A percentile compares a stretch with the other conserved stretches of the same genome.
These are phyloP conservation scores for Vigna radiata DNA, from an alignment of 306 rosid species.

Conservation along the genomic window DNA sequence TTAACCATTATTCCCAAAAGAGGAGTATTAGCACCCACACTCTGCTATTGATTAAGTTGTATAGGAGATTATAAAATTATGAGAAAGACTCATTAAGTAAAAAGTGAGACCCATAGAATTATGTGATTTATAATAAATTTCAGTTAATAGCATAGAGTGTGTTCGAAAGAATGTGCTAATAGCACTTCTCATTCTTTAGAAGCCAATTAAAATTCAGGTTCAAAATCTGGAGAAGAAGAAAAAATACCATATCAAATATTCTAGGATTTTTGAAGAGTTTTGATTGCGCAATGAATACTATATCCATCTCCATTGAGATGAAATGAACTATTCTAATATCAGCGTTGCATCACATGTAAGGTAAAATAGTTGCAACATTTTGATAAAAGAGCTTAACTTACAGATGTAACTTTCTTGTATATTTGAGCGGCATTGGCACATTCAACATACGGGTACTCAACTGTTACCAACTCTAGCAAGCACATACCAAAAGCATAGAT, in stretches of 20 bases:
- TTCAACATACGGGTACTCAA: conserved; percentile 92
- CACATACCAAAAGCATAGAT: conserved; percentile 99
- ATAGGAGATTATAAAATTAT: not conserved
- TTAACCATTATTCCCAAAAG: not conserved
- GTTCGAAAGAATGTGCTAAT: not conserved
- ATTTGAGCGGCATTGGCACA: conserved; percentile 99
- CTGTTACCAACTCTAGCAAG: conserved; percentile 88
- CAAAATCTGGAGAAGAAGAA: conserved; percentile 25
- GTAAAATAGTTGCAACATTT: conserved; percentile 35
- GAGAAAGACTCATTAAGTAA: not conserved
- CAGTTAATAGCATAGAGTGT: not conserved
- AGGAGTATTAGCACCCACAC: not conserved
- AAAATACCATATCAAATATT: conserved; percentile 5
- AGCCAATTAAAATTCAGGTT: conserved; percentile 20
- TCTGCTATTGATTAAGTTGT: not conserved
- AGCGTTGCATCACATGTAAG: conserved; percentile 25
- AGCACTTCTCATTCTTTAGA: not conserved
- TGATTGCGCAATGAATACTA: conserved; percentile 8
- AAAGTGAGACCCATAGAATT: not conserved
- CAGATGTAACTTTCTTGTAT: conserved; percentile 97
- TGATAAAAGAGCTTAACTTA: conserved; percentile 65
- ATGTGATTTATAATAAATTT: not conserved
- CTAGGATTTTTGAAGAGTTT: not conserved
- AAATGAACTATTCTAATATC: conserved; percentile 35
- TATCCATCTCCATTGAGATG: conserved; percentile 17